Evolutionary conservation across 768 basidiomycete genomes (phyloP).

Genomic region (Kwoniella sp.): DNA sequence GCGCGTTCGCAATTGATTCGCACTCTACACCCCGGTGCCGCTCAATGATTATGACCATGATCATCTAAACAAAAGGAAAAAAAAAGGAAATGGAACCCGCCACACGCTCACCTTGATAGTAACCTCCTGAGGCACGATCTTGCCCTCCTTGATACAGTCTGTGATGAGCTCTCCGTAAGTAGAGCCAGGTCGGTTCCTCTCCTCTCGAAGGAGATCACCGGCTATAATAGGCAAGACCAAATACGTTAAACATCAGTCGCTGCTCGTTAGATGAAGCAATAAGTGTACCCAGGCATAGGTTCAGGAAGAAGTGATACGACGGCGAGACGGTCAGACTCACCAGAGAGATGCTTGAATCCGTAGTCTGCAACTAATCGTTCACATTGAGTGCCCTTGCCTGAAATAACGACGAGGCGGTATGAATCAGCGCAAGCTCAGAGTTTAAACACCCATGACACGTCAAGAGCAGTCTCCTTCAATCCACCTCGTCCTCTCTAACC

Average conservation of each 20-base stretch:
- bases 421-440: slow-evolving; percentile 61
- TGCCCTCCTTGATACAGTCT: slow-evolving; percentile 84
- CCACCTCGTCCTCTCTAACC: too few species aligned
- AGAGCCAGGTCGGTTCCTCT: slow-evolving; percentile 84
- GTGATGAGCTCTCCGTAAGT: slow-evolving; percentile 80
- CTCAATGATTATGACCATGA: too few species aligned
- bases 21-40: too few species aligned
- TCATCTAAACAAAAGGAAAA: too few species aligned
- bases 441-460: too few species aligned
- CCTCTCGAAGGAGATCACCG: slow-evolving; percentile 94
- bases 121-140: slow-evolving; percentile 93
- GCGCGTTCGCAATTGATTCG: background rate
- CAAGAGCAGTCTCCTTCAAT: too few species aligned
- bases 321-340: slow-evolving; percentile 58
- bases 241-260: background rate
- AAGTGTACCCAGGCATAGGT: too few species aligned
- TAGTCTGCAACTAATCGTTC: slow-evolving; percentile 77
- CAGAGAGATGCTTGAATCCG: slow-evolving; percentile 88
- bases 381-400: slow-evolving; percentile 97
- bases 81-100: too few species aligned
- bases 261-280: too few species aligned
- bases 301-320: background rate
- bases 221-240: slow-evolving; percentile 60
- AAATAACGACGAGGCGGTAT: slow-evolving; percentile 56
- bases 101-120: slow-evolving; percentile 66